Evolutionary conservation across 2,329 filamentous ascomycete species (phyloP).

Genomic region (Fusarium incarnatum): DNA sequence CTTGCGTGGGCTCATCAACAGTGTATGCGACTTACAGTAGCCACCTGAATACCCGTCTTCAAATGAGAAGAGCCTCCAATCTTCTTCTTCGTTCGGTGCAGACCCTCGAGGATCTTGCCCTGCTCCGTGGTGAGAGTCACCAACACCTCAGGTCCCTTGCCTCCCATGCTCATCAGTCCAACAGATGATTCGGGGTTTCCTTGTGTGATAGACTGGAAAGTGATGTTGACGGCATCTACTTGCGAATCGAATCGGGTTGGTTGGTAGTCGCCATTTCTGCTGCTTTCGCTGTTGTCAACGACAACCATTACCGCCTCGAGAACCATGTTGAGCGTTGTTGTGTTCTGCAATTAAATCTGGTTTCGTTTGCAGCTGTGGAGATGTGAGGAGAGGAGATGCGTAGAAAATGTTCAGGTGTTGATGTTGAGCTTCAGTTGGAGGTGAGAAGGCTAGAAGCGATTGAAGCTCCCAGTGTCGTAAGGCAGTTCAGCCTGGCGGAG

Average conservation of each 20-base stretch:
- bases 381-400: slow-evolving; percentile 5
- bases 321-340: slow-evolving; percentile 78
- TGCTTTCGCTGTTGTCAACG: slow-evolving; percentile 99
- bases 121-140: slow-evolving; percentile 96
- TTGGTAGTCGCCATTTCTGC: slow-evolving; percentile 92
- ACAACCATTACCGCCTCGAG: slow-evolving; percentile 99
- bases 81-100: slow-evolving; percentile 90
- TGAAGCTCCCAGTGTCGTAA: slow-evolving; percentile 55
- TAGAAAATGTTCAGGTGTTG: slow-evolving; percentile 19
- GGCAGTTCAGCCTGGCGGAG: slow-evolving; percentile 59
- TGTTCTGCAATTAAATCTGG: slow-evolving; percentile 9
- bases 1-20: neutral
- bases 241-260: slow-evolving; percentile 97
- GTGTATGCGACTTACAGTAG: slow-evolving; percentile 74
- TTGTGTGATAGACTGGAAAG: slow-evolving; percentile 95
- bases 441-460: slow-evolving; percentile 45
- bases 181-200: slow-evolving; percentile 97
- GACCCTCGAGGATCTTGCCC: slow-evolving; percentile 91
- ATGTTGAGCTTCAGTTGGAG: slow-evolving; percentile 42
- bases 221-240: slow-evolving; percentile 91
- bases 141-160: slow-evolving; percentile 95
- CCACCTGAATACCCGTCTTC: slow-evolving; percentile 94
- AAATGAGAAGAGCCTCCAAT: slow-evolving; percentile 90
- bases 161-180: slow-evolving; percentile 98
- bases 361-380: slow-evolving; percentile 5